Evolutionary conservation across 495 filamentous ascomycete species (phyloP).

Genomic region (Penicillium paxilli): DNA sequence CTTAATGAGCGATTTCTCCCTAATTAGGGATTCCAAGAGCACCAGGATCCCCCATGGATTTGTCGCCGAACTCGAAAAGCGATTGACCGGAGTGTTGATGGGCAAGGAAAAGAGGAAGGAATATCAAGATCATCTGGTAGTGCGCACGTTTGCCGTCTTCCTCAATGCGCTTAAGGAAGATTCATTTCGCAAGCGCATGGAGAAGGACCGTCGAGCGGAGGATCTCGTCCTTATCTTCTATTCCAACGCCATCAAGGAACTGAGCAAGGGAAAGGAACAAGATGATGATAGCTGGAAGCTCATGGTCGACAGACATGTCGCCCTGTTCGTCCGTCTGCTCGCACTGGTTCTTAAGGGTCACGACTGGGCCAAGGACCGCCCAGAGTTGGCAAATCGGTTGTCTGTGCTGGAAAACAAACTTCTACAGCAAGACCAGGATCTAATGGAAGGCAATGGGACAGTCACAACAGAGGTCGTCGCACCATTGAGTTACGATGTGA

Average conservation of each 20-base stretch:
- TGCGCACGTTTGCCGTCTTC: slow-evolving; percentile 78
- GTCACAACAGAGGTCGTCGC: slow-evolving; percentile 72
- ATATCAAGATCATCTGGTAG: slow-evolving; percentile 76
- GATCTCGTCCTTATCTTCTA: slow-evolving; percentile 86
- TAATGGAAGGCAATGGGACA: slow-evolving; percentile 58
- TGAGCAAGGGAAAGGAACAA: slow-evolving; percentile 72
- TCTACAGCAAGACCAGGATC: slow-evolving; percentile 90
- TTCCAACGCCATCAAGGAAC: slow-evolving; percentile 87
- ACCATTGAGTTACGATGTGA: slow-evolving; percentile 85
- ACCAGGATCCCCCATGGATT: slow-evolving; percentile 81
- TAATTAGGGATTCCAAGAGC: slow-evolving; percentile 72
- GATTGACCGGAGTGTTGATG: slow-evolving; percentile 64
- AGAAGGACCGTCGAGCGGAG: slow-evolving; percentile 92
- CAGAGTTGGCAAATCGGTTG: slow-evolving; percentile 78
- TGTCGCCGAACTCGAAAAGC: slow-evolving; percentile 66
- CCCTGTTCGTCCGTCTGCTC: slow-evolving; percentile 89
- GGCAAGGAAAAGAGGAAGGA: slow-evolving; percentile 71
- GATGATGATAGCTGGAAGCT: slow-evolving; percentile 92
- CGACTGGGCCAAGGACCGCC: slow-evolving; percentile 75
- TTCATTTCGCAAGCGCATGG: slow-evolving; percentile 72
- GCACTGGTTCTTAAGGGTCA: slow-evolving; percentile 75
- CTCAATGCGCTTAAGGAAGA: slow-evolving; percentile 74
- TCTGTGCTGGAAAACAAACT: slow-evolving; percentile 88
- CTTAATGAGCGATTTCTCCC: slow-evolving; percentile 72
- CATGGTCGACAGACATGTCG: slow-evolving; percentile 91